Evolutionary conservation across 768 basidiomycete genomes (phyloP), one percentile per base, ranked within the genome.

Genomic region (Boletus vinaceobasis): DNA sequence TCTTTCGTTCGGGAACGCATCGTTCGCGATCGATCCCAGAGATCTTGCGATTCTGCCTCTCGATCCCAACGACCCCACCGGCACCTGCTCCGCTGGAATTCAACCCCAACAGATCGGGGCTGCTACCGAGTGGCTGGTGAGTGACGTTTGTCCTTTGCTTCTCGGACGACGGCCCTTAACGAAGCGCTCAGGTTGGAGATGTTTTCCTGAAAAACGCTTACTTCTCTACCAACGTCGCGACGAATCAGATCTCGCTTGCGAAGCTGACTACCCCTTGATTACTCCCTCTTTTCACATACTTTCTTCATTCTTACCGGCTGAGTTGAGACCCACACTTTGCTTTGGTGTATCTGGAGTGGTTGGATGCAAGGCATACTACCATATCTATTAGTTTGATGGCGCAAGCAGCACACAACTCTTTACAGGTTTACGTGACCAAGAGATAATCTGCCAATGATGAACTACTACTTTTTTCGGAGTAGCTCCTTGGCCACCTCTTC

Each of bases 191-290:
- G 69, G 74, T 86, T 35, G 87, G 87, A 29, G 89, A 86, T 60
- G 84, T 84, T 26, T 89, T 88, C 76, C 72, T 88, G 64, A 89
- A 89, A 79, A 90, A 87, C 61, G 86, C 77, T 1, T 88, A 87
- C 66, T 85, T 86, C 67, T 86, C 85, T 7, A 84, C 81, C 11
- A 74, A 90, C 59, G 80, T 81, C 14, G 67, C 57, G 11, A 77
- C 77, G 60, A 86, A 88, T 65, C 73, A 77, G 38, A 74, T 88
- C 32, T 81, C 77, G 26, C 76, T 88, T 55, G 86, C 85, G 23
- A 77, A 80, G 62, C 74, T 83, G 50, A 72, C 74, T 11, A 77
- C 67, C 31, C 23, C 46, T 23, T 71, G 48, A 65, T 43, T 7
- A 10, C 4, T 10, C 31, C 11, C 19, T 40, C 33, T 17, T 10